Base-by-base conservation (phyloP, 768 basidiomycete genomes). In the Dioszegia aurantiaca region DNA sequence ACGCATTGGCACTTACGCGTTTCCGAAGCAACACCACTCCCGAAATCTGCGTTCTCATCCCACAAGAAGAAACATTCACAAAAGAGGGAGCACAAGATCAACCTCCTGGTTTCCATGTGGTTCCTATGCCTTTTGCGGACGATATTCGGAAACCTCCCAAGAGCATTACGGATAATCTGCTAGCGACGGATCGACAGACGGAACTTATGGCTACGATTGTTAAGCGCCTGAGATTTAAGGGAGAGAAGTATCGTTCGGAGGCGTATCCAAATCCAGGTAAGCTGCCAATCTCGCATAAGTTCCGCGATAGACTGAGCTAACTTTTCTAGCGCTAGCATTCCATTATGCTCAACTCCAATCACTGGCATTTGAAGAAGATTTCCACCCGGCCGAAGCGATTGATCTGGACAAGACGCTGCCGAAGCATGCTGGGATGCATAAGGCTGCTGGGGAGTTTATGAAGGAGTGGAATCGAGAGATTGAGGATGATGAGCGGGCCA, bases 81-180 rank as follows among this genome's bases (percentile, higher is more conserved):
- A 65, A 85, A 30, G 82, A 81, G 10, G 89, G 88, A 6, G 87
- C 85, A 80, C 85, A 83, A 54, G 67, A 77, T 51, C 86, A 88
- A 40, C 90, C 95, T 31, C 85, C 89, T 1, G 95, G 95, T 4
- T 88, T 98, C 68, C 92, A 98, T 75, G 80, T 98, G 49, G 87
- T 97, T 58, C 87, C 87, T 16, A 75, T 97, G n/a, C 93, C 94
- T 0, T 99, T 88, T 73, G 87, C 89, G 3, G 95, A 99, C 71
- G 95, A 99, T 67, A 87, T 98, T 47, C 85, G 95, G 46, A 80
- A 81, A 19, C 87, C 88, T 5, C 86, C 87, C 0, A 70, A 67
- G 47, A 70, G 62, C 1, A 77, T 91, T 11, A 83, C 85, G 19
- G 80, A 83, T 55, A 85, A 81, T 6, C 79, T 81, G 64, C 81